Evolutionary conservation across 176 grass and related monocot species (phyloP), one percentile per base, ranked within the genome.

Genomic region (Eragrostis nindensis): DNA sequence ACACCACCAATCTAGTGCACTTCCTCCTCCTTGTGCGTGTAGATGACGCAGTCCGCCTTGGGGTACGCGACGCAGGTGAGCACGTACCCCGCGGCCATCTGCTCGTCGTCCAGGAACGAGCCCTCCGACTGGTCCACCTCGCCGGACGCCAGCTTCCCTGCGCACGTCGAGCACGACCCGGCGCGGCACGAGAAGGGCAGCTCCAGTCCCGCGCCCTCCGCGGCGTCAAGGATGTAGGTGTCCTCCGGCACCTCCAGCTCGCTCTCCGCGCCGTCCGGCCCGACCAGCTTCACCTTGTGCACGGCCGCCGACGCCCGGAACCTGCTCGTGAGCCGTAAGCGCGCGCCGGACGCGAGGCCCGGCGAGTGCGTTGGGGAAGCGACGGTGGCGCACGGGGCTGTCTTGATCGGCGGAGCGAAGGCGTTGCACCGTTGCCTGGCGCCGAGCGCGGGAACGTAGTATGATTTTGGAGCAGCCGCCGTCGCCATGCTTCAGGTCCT

Each of bases 101-200:
- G 82, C 30, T 24, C 63, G 15, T 97, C 94, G 61, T 90, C 87
- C 12, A 97, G 86, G 90, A 97, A 92, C 14, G 91, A 88, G 2
- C 91, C 94, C 16, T 97, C 94, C 49, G 91, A 90, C 48, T 97
- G 94, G 83, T 97, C 91, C 25, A 97, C 91, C 52, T 79, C 62
- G 2, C 94, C 91, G 49, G 91, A 88, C 53, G 62, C 75, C 46
- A 92, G 50, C 71, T 85, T 79, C 6, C 91, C 91, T 8, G 91
- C 68, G 63, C 94, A 97, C 47, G 89, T 86, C 6, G 94, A 86
- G 86, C 89, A 97, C 7, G 94, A 81, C 0, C 94, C 91, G 2
- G 87, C 89, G 16, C 89, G 78, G 79, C 94, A 94, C 39, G 94
- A 97, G 75, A 49, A 97, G 19, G 94, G 94, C 89, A 97, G 75